These are phyloP conservation scores for Huntiella decipiens DNA, from an alignment of 2,329 filamentous ascomycete genomes.

Conservation along the genomic window DNA sequence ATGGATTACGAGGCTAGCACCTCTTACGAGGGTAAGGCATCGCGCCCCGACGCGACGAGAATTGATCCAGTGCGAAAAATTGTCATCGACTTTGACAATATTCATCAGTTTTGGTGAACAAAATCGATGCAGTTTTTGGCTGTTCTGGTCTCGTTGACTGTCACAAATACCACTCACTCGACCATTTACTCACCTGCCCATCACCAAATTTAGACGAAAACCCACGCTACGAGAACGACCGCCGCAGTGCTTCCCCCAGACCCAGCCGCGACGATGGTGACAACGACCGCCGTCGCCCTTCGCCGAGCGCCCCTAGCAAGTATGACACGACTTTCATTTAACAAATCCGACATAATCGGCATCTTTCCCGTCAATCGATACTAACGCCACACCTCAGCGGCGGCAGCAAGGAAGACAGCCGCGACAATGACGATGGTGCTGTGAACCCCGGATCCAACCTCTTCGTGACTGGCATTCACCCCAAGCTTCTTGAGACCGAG, in stretches of 20 bases:
- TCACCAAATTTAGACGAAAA: constrained; percentile 31
- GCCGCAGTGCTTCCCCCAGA: constrained; percentile 46
- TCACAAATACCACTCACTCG: no score
- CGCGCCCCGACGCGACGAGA: neutral
- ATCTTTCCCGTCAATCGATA: neutral
- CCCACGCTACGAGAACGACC: constrained; percentile 47
- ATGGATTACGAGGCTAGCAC: constrained; percentile 56
- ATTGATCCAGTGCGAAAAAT: no score
- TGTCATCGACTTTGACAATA: no score
- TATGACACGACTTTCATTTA: constrained; percentile 26
- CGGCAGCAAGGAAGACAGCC: constrained; percentile 31
- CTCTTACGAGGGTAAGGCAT: constrained; percentile 38
- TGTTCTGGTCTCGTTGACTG: neutral
- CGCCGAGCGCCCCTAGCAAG: constrained; percentile 39
- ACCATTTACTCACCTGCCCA: neutral
- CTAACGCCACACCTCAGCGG: constrained; percentile 19
- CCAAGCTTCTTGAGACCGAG: constrained; percentile 72
- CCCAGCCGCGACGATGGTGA: constrained; percentile 40
- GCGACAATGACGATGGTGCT: constrained; percentile 50
- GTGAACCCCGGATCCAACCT: constrained; percentile 92
- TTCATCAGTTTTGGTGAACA: neutral
- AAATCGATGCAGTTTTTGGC: neutral
- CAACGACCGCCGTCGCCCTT: constrained; percentile 34
- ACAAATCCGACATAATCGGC: neutral
- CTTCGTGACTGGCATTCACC: constrained; percentile 96